A percentile compares a stretch with the other conserved stretches of the same genome.
Conservation (phyloP, 2,329 filamentous ascomycete genomes). For the Sporothrix brasiliensis region DNA sequence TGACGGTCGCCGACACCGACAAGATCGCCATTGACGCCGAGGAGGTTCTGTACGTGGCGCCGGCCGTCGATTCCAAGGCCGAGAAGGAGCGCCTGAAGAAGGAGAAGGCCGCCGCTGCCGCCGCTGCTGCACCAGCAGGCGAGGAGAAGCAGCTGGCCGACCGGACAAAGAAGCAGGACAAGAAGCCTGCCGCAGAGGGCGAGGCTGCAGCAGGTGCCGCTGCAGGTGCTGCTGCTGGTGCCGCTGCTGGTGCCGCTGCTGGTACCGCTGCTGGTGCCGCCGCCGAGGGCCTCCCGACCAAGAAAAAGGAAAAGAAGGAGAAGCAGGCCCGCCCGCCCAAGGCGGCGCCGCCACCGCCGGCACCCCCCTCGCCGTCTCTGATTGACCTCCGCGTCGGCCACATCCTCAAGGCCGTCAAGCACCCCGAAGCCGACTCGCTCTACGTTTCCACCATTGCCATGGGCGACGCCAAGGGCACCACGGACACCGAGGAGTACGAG, state of each 20-base stretch:
- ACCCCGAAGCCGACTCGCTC: conserved; percentile 94
- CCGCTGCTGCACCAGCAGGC: conserved; percentile 53
- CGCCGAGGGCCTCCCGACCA: conserved; percentile 38
- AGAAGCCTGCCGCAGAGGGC: conserved; percentile 43
- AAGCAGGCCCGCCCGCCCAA: conserved; percentile 68
- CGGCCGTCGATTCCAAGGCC: conserved; percentile 85
- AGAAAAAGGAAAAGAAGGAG: conserved; percentile 76
- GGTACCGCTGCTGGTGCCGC: conserved; percentile 39
- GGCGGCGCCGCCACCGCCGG: conserved; percentile 69
- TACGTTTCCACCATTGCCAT: conserved; percentile 95
- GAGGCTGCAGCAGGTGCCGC: conserved; percentile 43
- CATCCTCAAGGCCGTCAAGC: conserved; percentile 92
- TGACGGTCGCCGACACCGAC: conserved; percentile 69
- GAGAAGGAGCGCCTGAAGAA: conserved; percentile 98
- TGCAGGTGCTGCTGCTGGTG: conserved; percentile 25
- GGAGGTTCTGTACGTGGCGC: conserved; percentile 83
- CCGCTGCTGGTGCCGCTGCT: conserved; percentile 39
- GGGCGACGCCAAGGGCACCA: conserved; percentile 80
- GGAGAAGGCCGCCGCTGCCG: conserved; percentile 78
- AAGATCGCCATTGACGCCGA: conserved; percentile 79
- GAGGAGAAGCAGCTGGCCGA: conserved; percentile 58
- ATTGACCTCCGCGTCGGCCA: conserved; percentile 97
- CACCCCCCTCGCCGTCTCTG: conserved; percentile 77
- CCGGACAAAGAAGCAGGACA: conserved; percentile 61
- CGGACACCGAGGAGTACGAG: conserved; percentile 89